Percentiles rank a stretch among this genome's conserved stretches.
These are phyloP conservation scores for Candida argentea DNA, from an alignment of 805 yeast genomes.

Conservation along the genomic window DNA sequence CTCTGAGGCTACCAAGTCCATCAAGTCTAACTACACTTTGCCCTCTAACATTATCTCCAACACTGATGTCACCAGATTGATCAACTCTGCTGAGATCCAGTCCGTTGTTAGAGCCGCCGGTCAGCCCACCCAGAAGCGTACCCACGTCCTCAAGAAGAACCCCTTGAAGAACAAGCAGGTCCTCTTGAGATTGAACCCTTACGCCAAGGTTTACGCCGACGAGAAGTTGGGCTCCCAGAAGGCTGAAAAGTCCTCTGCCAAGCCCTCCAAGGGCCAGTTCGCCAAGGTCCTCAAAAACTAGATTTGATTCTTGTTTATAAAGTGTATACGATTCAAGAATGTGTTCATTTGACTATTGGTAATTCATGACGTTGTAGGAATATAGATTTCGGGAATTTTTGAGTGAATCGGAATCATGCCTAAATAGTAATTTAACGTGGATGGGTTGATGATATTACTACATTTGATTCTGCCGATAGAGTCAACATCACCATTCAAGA, in stretches of 20 bases:
- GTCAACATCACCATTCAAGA: too few species aligned
- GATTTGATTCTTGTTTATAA: conserved; percentile 8
- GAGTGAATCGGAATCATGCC: too few species aligned
- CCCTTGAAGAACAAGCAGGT: conserved; percentile 98
- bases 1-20: conserved; percentile 72
- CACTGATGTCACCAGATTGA: conserved; percentile 93
- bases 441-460: too few species aligned
- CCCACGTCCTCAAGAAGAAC: conserved; percentile 87
- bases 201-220: conserved; percentile 94
- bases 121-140: conserved; percentile 90
- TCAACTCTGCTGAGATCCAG: conserved; percentile 99
- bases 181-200: conserved; percentile 97
- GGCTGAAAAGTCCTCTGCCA: conserved; percentile 52
- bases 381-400: too few species aligned
- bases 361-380: background rate
- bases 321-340: conserved; percentile 2
- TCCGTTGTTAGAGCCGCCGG: conserved; percentile 95
- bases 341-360: background rate
- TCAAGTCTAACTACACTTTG: conserved; percentile 83
- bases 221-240: conserved; percentile 82
- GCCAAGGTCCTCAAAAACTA: conserved; percentile 50
- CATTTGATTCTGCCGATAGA: too few species aligned
- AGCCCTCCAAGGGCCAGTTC: conserved; percentile 67
- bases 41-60: conserved; percentile 92
- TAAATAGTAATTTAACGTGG: too few species aligned